These are phyloP conservation scores for Ilex asprella DNA, from an alignment of 257 asterid genomes.

Conservation along the genomic window DNA sequence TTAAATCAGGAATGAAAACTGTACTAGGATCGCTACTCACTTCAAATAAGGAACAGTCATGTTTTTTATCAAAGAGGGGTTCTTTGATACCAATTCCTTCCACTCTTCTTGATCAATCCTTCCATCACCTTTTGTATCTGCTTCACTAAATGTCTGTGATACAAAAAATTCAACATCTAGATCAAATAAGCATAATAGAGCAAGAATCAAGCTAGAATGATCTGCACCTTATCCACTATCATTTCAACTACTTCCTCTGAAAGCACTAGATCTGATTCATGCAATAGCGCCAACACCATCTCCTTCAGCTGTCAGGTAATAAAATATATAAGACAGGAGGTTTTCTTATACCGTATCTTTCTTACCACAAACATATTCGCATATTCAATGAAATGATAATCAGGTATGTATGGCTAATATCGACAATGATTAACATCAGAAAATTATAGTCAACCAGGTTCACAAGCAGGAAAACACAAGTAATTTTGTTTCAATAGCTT, in stretches of 20 bases:
- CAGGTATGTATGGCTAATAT: too few species aligned
- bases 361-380: not conserved
- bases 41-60: constrained; percentile 85
- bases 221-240: constrained; percentile 69
- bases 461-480: not conserved
- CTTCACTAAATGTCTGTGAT: constrained; percentile 56
- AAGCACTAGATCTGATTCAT: constrained; percentile 76
- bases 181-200: not conserved
- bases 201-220: not conserved
- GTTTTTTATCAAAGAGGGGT: constrained; percentile 81
- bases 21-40: constrained; percentile 27
- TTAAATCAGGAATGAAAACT: not conserved
- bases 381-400: not conserved
- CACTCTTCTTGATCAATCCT: constrained; percentile 84
- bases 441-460: too few species aligned
- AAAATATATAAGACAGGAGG: not conserved
- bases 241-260: constrained; percentile 64
- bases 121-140: constrained; percentile 74
- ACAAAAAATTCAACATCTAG: not conserved
- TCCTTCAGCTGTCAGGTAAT: constrained; percentile 54
- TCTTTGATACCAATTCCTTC: constrained; percentile 63
- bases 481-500: not conserved
- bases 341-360: too few species aligned
- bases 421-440: not conserved
- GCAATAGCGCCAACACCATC: constrained; percentile 86